Base-by-base conservation (phyloP, 2,329 filamentous ascomycete genomes). In the Colletotrichum horii region DNA sequence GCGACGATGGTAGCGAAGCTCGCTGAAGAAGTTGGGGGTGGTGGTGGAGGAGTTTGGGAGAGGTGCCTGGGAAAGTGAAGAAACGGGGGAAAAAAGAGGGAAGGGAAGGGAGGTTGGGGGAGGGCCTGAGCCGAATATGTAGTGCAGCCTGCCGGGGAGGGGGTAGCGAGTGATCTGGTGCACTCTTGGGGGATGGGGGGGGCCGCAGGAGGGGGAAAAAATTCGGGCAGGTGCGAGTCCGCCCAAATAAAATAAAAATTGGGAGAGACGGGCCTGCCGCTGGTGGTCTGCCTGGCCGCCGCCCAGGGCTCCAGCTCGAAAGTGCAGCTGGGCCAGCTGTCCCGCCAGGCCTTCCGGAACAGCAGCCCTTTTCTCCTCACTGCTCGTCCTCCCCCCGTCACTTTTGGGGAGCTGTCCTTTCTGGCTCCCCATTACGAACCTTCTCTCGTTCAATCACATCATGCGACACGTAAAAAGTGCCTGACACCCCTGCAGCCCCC, bases 151-250 rank as follows among this genome's bases (percentile, higher is more conserved):
- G 71, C 58, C 55, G 16, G 74, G 74, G 71, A 75, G 74, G 71
- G 74, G 71, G 56, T 73, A 68, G 70, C 55, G 70, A 75, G 73
- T 75, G 73, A 75, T 75, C 30, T 75, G 69, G 69, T 56, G 52
- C 69, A 70, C 60, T 28, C 65, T 70, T 67, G 48, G 62, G 55
- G 28, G 19, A 22, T 34, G 28, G 52, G 22, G 52, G 38, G 52
- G 52, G 52, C 22, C 30, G 19, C 58, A 30, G 28, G 58, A 32
- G 56, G 22, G 26, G 58, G 58, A 1, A 80, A 76, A 80, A 78
- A 80, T 71, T 77, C 79, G 73, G 77, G 81, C 77, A 80, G 81
- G 83, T 81, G 83, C 83, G 82, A 74, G 83, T 76, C 32, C 62
- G 55, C 55, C 26, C 67, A 43, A 67, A 66, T 43, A 48, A 48